Conservation (phyloP, 768 basidiomycete genomes). For the Psilocybe subaeruginosa region DNA sequence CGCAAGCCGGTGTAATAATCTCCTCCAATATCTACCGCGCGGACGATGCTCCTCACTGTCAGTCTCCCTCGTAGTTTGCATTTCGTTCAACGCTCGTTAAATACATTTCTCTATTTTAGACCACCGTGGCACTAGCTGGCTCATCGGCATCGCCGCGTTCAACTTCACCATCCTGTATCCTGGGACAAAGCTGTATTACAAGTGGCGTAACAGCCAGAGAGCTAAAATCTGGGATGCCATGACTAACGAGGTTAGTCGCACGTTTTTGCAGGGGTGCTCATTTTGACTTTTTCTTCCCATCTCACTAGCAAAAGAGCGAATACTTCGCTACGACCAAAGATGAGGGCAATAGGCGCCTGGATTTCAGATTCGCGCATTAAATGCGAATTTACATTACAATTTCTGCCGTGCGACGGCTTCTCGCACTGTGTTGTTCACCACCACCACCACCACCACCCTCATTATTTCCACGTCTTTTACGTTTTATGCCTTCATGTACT, state of each 20-base stretch:
- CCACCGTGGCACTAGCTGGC: slow-evolving; percentile 54
- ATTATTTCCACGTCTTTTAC: too few species aligned
- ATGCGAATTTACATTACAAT: slow-evolving; percentile 20
- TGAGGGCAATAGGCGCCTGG: slow-evolving; percentile 58
- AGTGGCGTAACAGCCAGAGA: slow-evolving; percentile 58
- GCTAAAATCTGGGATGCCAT: slow-evolving; percentile 59
- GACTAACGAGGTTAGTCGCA: slow-evolving; percentile 43
- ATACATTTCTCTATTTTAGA: slow-evolving; percentile 33
- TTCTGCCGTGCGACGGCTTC: too few species aligned
- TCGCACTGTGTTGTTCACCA: too few species aligned
- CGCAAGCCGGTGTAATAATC: slow-evolving; percentile 36
- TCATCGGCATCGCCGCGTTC: slow-evolving; percentile 53
- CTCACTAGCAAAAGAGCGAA: slow-evolving; percentile 48
- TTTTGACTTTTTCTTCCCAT: not conserved
- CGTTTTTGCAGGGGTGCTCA: not conserved
- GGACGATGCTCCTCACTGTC: slow-evolving; percentile 60
- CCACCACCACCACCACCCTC: too few species aligned
- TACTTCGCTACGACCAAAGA: slow-evolving; percentile 64
- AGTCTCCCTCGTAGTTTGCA: slow-evolving; percentile 13
- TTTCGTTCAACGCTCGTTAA: not conserved
- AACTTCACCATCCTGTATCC: slow-evolving; percentile 57
- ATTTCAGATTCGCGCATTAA: slow-evolving; percentile 68
- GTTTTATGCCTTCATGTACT: not conserved
- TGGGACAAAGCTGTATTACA: slow-evolving; percentile 53
- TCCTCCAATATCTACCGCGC: slow-evolving; percentile 56